phyloP scores from a whole-genome alignment of 345 rosid genomes.

The Eucalyptus regnans region DNA sequence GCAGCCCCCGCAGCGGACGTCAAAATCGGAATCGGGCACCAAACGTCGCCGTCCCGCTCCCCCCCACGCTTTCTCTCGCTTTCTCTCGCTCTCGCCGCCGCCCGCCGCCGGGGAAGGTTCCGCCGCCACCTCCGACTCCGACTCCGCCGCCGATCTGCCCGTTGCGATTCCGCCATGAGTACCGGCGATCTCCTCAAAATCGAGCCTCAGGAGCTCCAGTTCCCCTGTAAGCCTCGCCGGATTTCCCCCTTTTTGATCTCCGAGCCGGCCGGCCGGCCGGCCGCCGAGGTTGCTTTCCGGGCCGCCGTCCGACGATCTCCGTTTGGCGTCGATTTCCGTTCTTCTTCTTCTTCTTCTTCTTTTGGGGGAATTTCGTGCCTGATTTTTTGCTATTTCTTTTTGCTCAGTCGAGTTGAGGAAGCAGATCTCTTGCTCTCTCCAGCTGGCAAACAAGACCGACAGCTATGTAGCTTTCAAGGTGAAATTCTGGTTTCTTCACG shows the following conservation, averaged over 20 bases:
- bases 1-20: not conserved
- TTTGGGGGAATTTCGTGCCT: not conserved
- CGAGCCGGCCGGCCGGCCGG: not conserved
- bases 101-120: not conserved
- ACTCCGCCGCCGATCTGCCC: not conserved
- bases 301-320: not conserved
- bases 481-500: not conserved
- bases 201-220: conserved; percentile 77
- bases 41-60: not conserved
- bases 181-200: conserved; percentile 58
- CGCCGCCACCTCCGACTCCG: not conserved
- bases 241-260: not conserved
- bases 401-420: conserved; percentile 74
- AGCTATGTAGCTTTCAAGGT: conserved; percentile 85
- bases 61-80: not conserved
- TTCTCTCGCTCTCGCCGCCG: not conserved
- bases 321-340: not conserved
- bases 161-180: not conserved
- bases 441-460: conserved; percentile 59
- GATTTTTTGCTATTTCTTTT: conserved; percentile 3
- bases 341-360: not conserved
- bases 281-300: not conserved
- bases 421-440: conserved; percentile 82
- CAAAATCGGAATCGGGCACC: not conserved
- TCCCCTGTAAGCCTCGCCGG: conserved; percentile 44